Percentiles rank a stretch among this genome's conserved stretches.
Evolutionary conservation across 495 filamentous ascomycete species (phyloP).

Genomic region (Aspergillus haitiensis): DNA sequence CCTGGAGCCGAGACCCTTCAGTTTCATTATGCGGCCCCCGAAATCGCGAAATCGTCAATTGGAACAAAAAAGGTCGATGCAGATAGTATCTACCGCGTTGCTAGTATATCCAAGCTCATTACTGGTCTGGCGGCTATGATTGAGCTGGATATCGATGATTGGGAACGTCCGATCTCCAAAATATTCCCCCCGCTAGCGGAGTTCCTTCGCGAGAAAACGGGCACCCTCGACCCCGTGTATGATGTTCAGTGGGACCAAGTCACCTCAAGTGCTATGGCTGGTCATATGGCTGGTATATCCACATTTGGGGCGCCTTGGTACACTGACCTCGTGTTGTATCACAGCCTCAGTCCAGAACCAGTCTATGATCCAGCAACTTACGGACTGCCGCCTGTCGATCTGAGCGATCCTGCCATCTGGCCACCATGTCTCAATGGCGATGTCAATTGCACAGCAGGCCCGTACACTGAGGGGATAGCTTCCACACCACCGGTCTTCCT

Average conservation of each 20-base stretch:
- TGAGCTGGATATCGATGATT: slow-evolving; percentile 33
- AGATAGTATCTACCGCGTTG: slow-evolving; percentile 52
- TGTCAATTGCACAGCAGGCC: background rate
- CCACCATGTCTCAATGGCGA: slow-evolving; percentile 20
- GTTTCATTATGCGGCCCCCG: slow-evolving; percentile 30
- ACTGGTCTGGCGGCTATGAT: slow-evolving; percentile 46
- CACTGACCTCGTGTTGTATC: slow-evolving; percentile 10
- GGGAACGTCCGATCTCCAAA: slow-evolving; percentile 48
- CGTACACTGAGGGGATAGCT: slow-evolving; percentile 28
- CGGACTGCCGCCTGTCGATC: slow-evolving; percentile 37
- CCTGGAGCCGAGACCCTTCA: slow-evolving; percentile 34
- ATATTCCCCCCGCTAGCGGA: slow-evolving; percentile 45
- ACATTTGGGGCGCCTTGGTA: slow-evolving; percentile 37
- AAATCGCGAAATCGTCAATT: slow-evolving; percentile 20
- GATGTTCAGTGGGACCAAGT: slow-evolving; percentile 48
- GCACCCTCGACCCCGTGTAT: slow-evolving; percentile 14
- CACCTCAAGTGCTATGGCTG: slow-evolving; percentile 42
- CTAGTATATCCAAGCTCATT: slow-evolving; percentile 54
- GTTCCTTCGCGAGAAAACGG: slow-evolving; percentile 15
- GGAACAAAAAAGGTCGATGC: slow-evolving; percentile 45
- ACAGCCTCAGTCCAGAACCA: too few species aligned
- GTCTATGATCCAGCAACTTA: slow-evolving; percentile 23
- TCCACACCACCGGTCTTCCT: slow-evolving; percentile 42
- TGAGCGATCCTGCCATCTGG: slow-evolving; percentile 25
- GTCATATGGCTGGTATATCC: slow-evolving; percentile 42